Percentiles rank a stretch among this genome's conserved stretches.
Conservation (phyloP, 2,329 filamentous ascomycete species). For the Xylariaceae sp. region DNA sequence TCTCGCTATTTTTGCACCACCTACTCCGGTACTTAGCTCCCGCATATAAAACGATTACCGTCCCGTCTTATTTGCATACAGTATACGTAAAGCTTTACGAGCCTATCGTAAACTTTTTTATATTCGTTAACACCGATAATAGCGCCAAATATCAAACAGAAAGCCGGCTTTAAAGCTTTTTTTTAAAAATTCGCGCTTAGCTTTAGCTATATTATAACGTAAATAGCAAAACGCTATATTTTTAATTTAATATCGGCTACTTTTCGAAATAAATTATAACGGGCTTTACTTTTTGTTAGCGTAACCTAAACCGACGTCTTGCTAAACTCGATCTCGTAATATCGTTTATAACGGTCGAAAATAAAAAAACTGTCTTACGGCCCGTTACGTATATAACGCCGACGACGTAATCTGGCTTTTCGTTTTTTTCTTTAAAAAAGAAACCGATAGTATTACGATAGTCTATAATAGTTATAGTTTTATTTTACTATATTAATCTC, state of each 20-base stretch:
- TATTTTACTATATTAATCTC: background rate
- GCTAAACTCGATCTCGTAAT: background rate
- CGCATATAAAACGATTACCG: background rate
- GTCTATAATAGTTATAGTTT: background rate
- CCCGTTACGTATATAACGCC: background rate
- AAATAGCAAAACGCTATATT: background rate
- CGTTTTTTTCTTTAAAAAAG: background rate
- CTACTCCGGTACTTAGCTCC: background rate
- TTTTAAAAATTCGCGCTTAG: background rate
- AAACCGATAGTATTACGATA: background rate
- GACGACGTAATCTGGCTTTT: background rate
- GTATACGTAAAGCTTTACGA: background rate
- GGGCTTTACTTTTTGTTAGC: background rate
- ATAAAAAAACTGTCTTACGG: background rate
- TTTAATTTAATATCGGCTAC: background rate
- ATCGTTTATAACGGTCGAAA: background rate
- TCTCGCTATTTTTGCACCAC: background rate
- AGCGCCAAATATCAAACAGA: background rate
- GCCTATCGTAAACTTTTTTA: background rate
- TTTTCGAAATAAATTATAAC: background rate
- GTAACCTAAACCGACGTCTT: background rate
- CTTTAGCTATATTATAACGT: background rate
- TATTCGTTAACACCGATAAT: background rate
- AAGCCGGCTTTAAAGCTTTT: background rate
- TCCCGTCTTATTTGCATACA: background rate